Conservation (phyloP, 2,329 filamentous ascomycete species). For the Penicillium sp. region DNA sequence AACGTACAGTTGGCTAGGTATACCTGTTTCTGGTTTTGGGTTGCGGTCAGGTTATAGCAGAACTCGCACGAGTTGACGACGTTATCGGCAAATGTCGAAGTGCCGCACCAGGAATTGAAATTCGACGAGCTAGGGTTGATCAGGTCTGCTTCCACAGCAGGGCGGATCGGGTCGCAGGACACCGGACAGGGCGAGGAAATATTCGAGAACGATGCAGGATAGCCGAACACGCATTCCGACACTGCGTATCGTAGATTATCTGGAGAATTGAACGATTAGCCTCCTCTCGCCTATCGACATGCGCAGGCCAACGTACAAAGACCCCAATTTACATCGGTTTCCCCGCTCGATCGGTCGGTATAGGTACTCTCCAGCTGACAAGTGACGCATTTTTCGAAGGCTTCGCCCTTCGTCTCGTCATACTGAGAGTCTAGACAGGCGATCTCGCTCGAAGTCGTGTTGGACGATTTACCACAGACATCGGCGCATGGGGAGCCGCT, state of each 20-base stretch:
- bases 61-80: constrained; percentile 46
- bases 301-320: constrained; percentile 43
- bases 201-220: constrained; percentile 39
- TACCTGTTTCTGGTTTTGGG: constrained; percentile 32
- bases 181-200: constrained; percentile 52
- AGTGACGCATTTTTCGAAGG: constrained; percentile 46
- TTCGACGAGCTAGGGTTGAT: constrained; percentile 32
- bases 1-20: constrained; percentile 51
- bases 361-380: constrained; percentile 48
- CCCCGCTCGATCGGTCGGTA: constrained; percentile 34
- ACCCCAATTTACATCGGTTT: constrained; percentile 52
- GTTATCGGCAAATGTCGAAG: constrained; percentile 45
- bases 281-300: background rate
- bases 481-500: constrained; percentile 44
- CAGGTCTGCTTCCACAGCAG: constrained; percentile 38
- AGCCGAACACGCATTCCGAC: constrained; percentile 49
- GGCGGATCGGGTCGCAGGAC: constrained; percentile 40
- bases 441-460: constrained; percentile 47
- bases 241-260: constrained; percentile 53
- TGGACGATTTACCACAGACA: constrained; percentile 35
- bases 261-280: constrained; percentile 22
- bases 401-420: constrained; percentile 37
- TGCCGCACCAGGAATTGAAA: constrained; percentile 43
- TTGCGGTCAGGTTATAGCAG: constrained; percentile 49
- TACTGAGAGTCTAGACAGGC: constrained; percentile 47